phyloP scores from a whole-genome alignment of 441 rosid genomes.

The Pelargonium fulgidum region DNA sequence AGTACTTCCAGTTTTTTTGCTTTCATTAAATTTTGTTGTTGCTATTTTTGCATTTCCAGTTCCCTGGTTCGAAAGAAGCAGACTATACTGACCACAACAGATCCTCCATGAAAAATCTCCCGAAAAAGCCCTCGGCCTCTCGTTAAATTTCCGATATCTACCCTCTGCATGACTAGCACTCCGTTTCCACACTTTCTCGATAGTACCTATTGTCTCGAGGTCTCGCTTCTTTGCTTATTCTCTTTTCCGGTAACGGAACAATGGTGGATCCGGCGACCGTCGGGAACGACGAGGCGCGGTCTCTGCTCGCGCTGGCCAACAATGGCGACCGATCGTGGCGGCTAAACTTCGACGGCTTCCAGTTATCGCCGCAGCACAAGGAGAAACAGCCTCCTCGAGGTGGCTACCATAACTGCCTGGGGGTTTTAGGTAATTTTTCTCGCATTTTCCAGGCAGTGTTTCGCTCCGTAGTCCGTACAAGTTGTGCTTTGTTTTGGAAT shows the following conservation, averaged over 20 bases:
- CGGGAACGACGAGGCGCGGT: conserved; percentile 51
- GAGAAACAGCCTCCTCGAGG: conserved; percentile 38
- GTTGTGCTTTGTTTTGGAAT: background rate
- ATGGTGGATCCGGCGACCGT: conserved; percentile 38
- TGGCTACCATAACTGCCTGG: conserved; percentile 66
- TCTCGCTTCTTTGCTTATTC: background rate
- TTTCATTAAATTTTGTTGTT: background rate
- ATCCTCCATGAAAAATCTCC: conserved; percentile 1
- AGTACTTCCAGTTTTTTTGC: background rate
- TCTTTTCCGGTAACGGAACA: background rate
- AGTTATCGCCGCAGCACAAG: conserved; percentile 43
- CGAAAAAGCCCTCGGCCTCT: conserved; percentile 14
- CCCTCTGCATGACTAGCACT: background rate
- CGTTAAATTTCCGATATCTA: conserved; percentile 10
- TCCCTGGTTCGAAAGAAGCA: conserved; percentile 1
- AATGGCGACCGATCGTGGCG: conserved; percentile 74
- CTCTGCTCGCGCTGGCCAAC: conserved; percentile 35
- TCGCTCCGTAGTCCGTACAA: background rate
- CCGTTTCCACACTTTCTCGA: background rate
- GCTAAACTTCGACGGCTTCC: conserved; percentile 71
- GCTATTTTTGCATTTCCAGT: conserved; percentile 2
- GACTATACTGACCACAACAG: conserved; percentile 5
- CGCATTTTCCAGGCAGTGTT: background rate
- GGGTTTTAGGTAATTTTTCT: conserved; percentile 56
- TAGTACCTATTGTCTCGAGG: background rate